A percentile compares a stretch with the other conserved stretches of the same genome.
phyloP scores from a whole-genome alignment of 257 asterid species.

The Datura wrightii region DNA sequence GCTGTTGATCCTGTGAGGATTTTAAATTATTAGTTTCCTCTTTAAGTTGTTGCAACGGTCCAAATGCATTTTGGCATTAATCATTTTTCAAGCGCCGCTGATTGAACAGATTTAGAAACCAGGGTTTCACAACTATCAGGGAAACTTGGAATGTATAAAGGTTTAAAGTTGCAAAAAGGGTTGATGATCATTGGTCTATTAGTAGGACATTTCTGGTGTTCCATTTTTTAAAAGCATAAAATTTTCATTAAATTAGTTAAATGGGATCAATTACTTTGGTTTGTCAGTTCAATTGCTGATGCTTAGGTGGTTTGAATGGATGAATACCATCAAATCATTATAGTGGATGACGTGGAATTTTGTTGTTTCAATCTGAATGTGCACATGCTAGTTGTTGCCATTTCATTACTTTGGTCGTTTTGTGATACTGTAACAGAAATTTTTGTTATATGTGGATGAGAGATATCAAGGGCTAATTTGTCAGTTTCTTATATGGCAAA shows the following conservation, averaged over 20 bases:
- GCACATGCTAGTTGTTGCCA: neutral
- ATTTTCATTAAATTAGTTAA: neutral
- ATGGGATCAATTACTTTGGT: neutral
- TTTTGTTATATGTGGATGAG: too few relatives aligned
- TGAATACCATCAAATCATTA: slow-evolving; percentile 1
- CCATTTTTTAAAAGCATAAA: neutral
- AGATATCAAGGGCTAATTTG: neutral
- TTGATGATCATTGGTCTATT: neutral
- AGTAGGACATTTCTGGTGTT: neutral
- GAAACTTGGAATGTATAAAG: neutral
- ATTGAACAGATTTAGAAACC: neutral
- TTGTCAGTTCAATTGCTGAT: neutral
- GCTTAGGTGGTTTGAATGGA: neutral
- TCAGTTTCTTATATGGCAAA: neutral
- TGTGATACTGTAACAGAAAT: too few relatives aligned
- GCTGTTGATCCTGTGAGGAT: neutral
- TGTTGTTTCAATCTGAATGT: neutral
- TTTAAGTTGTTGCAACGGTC: neutral
- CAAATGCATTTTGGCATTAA: neutral
- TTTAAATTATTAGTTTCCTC: neutral
- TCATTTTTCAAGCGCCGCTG: neutral
- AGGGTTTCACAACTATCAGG: neutral
- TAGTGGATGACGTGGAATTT: neutral
- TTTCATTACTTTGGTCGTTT: neutral
- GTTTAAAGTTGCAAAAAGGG: neutral